Base-by-base conservation (phyloP, 2,329 filamentous ascomycete genomes). In the Fusarium neocosmosporiellum region DNA sequence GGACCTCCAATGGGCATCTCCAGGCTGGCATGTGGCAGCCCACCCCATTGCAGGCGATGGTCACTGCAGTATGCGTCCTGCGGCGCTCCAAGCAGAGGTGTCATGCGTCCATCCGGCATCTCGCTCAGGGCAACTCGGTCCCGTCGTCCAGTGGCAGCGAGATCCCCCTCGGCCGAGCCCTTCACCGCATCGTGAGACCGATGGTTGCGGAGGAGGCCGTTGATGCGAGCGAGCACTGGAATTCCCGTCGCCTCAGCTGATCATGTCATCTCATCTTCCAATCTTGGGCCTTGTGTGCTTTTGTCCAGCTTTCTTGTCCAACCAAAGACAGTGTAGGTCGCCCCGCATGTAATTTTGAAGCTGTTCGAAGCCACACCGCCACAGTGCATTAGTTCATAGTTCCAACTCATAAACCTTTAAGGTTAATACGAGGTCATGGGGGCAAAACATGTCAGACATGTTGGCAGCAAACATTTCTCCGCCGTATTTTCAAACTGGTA, bases 81-180 rank as follows among this genome's bases (percentile, higher is more conserved):
- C 65, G 59, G 64, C 69, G 65, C 54, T 69, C 43, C 46, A 63
- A 46, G 31, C 43, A 68, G 41, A 62, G 61, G 69, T 77, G 71
- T 72, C 72, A 76, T 76, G 73, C 63, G 65, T 75, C 70, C 58
- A 64, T 70, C 60, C 57, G 60, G 65, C 66, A 65, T 70, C 68
- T 58, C 50, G 39, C 36, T 33, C 43, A 31, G 54, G 66, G 50
- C 31, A 60, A 65, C 33, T 39, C 18, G 13, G 22, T 36, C 13
- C 41, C 22, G 22, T 27, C 24, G 43, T 53, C 57, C 58, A 59
- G 46, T 36, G 54, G 36, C 43, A 43, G 54, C 22, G 34, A 24
- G 43, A 48, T 67, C 58, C 71, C 68, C 71, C 71, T 69, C 68
- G 68, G 60, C 55, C 39, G 48, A 69, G 22, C 22, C 34, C 68